Base-by-base conservation (phyloP, 805 yeast genomes). In the Ogataea glucozyma region DNA sequence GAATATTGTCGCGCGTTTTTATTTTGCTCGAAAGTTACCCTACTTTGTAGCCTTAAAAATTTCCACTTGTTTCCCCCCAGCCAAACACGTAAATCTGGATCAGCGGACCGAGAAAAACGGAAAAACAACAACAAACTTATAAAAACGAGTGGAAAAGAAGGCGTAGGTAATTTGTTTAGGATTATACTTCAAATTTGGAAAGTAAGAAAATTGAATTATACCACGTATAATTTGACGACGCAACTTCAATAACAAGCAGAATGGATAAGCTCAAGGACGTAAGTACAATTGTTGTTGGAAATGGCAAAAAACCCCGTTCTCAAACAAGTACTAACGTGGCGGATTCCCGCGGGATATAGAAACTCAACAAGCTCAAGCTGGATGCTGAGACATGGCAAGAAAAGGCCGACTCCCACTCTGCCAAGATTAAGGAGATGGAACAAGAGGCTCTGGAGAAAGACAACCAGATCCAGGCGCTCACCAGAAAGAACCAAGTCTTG, bases 351-450 rank as follows among this genome's bases (percentile, higher is more conserved):
- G 20, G 30, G 12, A 20, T n/a, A n/a, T 52, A 87, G 95, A 89
- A 88, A 79, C 75, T 89, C 73, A 83, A 74, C 76, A 82, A 82
- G 70, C 81, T 93, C 69, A 90, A 91, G 72, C 75, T 87, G 60
- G 98, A 93, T 66, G 91, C 96, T 55, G 99, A 93, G 74, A 75
- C 84, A 59, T 95, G 99, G 88, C 97, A 91, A 75, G 97, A 88
- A 67, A 88, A 89, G 75, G 83, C 93, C 48, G 99, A 93, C 62
- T 96, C 87, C 60, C 78, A 86, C 60, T 70, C 81, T 48, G 81
- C 76, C 51, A 83, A 82, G 66, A 81, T 86, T 72, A 93, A 90
- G 77, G 84, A 76, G 63, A 76, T 91, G 67, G 98, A 91, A 70
- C 97, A 91, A 72, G 96, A 88, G 62, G 78, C 79, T 64, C 74